These are phyloP conservation scores for Laguncularia racemosa DNA, from an alignment of 345 rosid genomes.

Conservation along the genomic window DNA sequence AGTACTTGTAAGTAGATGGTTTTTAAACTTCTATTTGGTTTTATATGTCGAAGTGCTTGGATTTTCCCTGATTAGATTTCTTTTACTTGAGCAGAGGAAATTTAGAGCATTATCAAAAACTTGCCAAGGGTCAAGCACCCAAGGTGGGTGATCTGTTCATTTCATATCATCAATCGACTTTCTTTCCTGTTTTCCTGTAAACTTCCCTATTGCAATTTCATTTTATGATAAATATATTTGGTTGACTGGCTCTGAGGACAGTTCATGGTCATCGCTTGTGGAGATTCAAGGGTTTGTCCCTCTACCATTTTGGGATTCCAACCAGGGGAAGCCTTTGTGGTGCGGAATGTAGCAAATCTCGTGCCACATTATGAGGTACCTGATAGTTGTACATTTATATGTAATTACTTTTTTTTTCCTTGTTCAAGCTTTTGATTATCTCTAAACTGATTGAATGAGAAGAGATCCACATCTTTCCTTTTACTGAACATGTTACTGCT, in stretches of 20 bases:
- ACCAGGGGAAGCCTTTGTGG: conserved; percentile 94
- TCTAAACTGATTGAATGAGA: background rate
- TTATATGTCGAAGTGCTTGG: conserved; percentile 2
- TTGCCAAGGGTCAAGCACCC: conserved; percentile 75
- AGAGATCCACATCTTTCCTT: background rate
- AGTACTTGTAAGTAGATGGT: conserved; percentile 52
- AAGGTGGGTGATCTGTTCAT: conserved; percentile 36
- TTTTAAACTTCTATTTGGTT: conserved; percentile 7
- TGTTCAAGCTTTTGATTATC: background rate
- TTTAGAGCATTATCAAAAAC: conserved; percentile 50
- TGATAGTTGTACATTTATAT: background rate
- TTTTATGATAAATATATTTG: background rate
- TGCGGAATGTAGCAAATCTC: conserved; percentile 87
- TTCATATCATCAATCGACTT: background rate
- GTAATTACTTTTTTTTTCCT: background rate
- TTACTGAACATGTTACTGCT: conserved; percentile 3
- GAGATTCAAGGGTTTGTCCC: conserved; percentile 97
- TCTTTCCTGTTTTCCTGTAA: background rate
- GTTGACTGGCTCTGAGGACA: conserved; percentile 28
- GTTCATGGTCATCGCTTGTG: conserved; percentile 98
- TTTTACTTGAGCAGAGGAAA: conserved; percentile 51
- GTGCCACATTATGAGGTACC: conserved; percentile 82
- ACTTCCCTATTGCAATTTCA: too few species aligned
- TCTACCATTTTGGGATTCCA: conserved; percentile 78
- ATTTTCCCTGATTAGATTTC: conserved; percentile 6